A percentile compares a stretch with the other conserved stretches of the same genome.
Conservation (phyloP, 148 eudicot genomes). For the Vaccinium macrocarpon region DNA sequence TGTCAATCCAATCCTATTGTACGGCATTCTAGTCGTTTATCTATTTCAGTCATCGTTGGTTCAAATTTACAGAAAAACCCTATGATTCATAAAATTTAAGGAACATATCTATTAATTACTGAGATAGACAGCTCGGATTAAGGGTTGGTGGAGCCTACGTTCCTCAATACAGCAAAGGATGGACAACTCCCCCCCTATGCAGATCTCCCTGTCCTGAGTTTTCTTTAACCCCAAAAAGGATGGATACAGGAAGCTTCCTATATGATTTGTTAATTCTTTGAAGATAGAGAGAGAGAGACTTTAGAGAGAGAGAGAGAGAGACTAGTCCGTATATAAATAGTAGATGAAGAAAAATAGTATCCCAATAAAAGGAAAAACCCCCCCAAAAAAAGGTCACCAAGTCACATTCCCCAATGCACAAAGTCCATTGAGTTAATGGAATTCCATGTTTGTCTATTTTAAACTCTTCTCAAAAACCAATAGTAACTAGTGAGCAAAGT, state of each 20-base stretch:
- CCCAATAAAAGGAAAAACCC: background rate
- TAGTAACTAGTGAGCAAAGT: background rate
- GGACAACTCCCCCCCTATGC: too few relatives aligned
- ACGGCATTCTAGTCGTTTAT: too few relatives aligned
- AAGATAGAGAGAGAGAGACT: background rate
- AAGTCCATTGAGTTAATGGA: background rate
- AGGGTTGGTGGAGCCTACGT: too few relatives aligned
- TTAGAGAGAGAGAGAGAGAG: background rate
- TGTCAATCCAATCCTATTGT: too few relatives aligned
- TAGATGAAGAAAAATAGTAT: background rate
- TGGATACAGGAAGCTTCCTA: conserved; percentile 3
- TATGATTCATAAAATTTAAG: too few relatives aligned
- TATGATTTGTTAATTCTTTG: background rate
- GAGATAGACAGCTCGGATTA: too few relatives aligned
- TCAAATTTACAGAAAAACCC: too few relatives aligned
- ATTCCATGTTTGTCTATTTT: background rate
- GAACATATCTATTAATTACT: too few relatives aligned
- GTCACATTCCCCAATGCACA: background rate
- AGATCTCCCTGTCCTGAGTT: background rate
- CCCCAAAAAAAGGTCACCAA: background rate
- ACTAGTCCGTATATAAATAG: background rate
- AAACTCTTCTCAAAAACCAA: background rate
- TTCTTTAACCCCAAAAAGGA: background rate
- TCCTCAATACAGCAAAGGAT: too few relatives aligned
- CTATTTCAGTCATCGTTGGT: too few relatives aligned